These are phyloP conservation scores for Hymenoscyphus repandus DNA, from an alignment of 2,329 filamentous ascomycete species.

Conservation along the genomic window DNA sequence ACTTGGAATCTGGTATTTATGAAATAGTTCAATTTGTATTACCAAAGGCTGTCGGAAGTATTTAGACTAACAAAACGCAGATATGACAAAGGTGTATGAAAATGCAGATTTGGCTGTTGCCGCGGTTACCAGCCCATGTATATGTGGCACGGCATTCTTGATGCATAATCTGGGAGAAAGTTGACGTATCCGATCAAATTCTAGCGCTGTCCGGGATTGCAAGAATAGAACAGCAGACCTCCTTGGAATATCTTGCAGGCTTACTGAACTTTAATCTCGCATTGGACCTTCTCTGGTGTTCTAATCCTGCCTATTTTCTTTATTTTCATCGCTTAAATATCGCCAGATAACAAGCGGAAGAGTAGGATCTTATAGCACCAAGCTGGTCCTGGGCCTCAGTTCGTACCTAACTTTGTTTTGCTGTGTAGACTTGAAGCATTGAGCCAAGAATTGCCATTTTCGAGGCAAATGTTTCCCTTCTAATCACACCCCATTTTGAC, in stretches of 20 bases:
- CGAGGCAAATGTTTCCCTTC: neutral
- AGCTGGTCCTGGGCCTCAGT: conserved; percentile 7
- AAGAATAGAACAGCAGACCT: neutral
- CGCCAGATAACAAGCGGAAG: too few species aligned
- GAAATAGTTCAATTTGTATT: conserved; percentile 24
- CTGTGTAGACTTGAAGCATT: too few species aligned
- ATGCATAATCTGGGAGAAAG: conserved; percentile 1
- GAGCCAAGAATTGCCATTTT: too few species aligned
- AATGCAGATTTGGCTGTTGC: conserved; percentile 4
- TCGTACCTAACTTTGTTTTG: too few species aligned
- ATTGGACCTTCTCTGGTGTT: neutral
- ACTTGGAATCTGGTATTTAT: conserved; percentile 26
- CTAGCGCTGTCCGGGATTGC: conserved; percentile 11
- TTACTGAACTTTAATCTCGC: conserved; percentile 2
- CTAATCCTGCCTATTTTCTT: too few species aligned
- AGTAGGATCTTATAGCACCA: neutral
- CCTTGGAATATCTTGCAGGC: conserved; percentile 6
- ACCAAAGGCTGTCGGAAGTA: neutral
- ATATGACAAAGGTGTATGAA: conserved; percentile 20
- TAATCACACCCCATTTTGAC: too few species aligned
- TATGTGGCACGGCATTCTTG: neutral
- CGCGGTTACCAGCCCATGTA: neutral
- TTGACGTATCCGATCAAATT: conserved; percentile 9
- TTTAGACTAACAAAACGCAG: conserved; percentile 14
- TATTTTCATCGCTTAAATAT: too few species aligned